Evolutionary conservation across 352 stramenopile species (phyloP), one percentile per base, ranked within the genome.

Genomic region (Globisporangium carolinianum): DNA sequence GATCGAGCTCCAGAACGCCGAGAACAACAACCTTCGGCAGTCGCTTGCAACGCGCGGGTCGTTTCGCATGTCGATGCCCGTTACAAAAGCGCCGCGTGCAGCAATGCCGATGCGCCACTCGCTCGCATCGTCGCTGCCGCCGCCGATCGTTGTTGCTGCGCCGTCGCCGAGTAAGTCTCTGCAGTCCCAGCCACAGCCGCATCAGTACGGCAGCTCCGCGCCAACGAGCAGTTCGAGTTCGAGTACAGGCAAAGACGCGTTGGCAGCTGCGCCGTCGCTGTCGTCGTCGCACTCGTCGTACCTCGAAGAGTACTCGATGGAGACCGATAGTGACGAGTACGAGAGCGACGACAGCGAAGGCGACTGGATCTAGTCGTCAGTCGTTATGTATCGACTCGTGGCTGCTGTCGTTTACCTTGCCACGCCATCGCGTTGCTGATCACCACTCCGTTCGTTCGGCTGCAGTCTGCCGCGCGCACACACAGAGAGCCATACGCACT

Each of bases 261-360:
- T 65, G 56, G 52, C 63, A 32, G 68, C 61, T 4, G 69, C 72
- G 15, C 58, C 68, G 24, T 73, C 70, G 43, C 70, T 65, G 11
- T 71, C 74, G 24, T 58, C 67, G 17, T 73, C 70, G 43, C 72
- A 66, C 51, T 57, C 51, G 49, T 79, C 66, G 18, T 72, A 72
- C 51, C 50, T 66, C 6, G 63, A 78, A 4, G 63, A 78, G 62
- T 69, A 60, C 14, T 52, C 73, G 37, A 72, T 81, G 47, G 73
- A 73, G 49, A 72, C 64, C 17, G 62, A 84, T 52, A 89, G 79
- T 51, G 64, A 68, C 18, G 62, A 76, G 36, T 71, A 73, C 58
- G 68, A 72, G 35, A 86, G 72, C 51, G 76, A 86, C 55, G 77
- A 89, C 46, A 87, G 75, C 41, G 82, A 92, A 61, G 80, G 79